phyloP scores from a whole-genome alignment of 192 early-diverging fungal genomes.

The Coemansia sp. region DNA sequence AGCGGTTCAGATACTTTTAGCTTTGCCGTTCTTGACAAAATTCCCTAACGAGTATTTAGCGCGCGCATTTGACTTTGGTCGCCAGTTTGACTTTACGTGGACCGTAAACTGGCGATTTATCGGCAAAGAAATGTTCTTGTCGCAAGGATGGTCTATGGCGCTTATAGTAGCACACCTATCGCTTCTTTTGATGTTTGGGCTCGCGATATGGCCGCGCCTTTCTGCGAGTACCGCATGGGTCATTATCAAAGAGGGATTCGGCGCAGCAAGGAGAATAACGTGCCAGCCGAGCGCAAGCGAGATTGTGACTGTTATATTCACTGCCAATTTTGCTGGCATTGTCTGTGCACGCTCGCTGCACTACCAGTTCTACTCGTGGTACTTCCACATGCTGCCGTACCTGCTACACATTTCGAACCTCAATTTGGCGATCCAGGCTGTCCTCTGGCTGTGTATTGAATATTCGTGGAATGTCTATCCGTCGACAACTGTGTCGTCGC shows the following conservation, averaged over 20 bases:
- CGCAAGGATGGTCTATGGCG: slow-evolving; percentile 53
- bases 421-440: slow-evolving; percentile 1
- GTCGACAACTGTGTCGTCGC: slow-evolving; percentile 59
- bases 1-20: slow-evolving; percentile 53
- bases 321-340: slow-evolving; percentile 87
- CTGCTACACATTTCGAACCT: slow-evolving; percentile 57
- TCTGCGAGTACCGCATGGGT: slow-evolving; percentile 12
- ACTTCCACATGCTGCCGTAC: slow-evolving; percentile 80
- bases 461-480: slow-evolving; percentile 88
- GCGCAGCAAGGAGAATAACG: neutral
- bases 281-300: slow-evolving; percentile 8
- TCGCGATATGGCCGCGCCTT: slow-evolving; percentile 54
- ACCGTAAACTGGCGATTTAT: slow-evolving; percentile 96
- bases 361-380: slow-evolving; percentile 98
- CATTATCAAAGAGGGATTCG: slow-evolving; percentile 17
- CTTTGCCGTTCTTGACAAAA: slow-evolving; percentile 59
- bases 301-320: slow-evolving; percentile 60
- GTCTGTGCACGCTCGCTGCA: slow-evolving; percentile 86
- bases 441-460: slow-evolving; percentile 58
- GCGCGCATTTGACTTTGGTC: slow-evolving; percentile 82
- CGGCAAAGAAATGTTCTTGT: slow-evolving; percentile 65
- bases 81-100: slow-evolving; percentile 88
- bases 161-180: slow-evolving; percentile 62
- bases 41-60: slow-evolving; percentile 64
- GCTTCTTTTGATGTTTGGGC: slow-evolving; percentile 60